Conservation (phyloP, 768 basidiomycete genomes). For the Suillus alpinus region DNA sequence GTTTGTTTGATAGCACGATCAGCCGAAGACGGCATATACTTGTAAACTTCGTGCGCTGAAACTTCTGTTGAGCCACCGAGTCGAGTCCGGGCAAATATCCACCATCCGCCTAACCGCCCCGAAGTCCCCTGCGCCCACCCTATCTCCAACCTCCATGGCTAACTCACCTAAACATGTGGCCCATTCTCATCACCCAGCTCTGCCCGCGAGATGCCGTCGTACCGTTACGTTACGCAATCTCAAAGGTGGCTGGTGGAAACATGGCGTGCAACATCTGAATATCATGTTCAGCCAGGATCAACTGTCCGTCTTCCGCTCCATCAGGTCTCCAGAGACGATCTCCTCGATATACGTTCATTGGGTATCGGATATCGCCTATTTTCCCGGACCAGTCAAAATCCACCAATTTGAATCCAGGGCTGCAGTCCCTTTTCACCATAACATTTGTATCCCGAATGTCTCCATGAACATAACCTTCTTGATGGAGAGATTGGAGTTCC, state of each 20-base stretch:
- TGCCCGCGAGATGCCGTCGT: no score
- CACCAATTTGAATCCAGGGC: conserved; percentile 15
- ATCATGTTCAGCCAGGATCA: conserved; percentile 24
- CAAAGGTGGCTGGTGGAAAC: neutral
- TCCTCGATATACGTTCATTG: conserved; percentile 7
- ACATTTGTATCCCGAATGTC: conserved; percentile 29
- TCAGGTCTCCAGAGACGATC: conserved; percentile 17
- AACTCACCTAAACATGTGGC: no score
- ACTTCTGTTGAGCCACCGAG: no score
- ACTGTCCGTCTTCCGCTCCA: conserved; percentile 16
- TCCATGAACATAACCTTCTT: conserved; percentile 29
- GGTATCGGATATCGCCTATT: conserved; percentile 20
- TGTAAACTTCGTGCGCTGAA: no score
- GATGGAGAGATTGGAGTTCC: conserved; percentile 8
- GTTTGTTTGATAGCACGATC: no score
- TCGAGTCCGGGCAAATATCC: no score
- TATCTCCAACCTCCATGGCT: no score
- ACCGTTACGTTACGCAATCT: neutral
- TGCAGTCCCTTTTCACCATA: conserved; percentile 19
- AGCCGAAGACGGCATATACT: no score
- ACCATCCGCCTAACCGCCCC: no score
- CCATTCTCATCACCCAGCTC: no score
- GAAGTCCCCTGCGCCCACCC: no score
- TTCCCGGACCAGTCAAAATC: conserved; percentile 31
- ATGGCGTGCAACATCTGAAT: conserved; percentile 18